Conservation (phyloP, 805 yeast genomes). For the Candida easanensis region DNA sequence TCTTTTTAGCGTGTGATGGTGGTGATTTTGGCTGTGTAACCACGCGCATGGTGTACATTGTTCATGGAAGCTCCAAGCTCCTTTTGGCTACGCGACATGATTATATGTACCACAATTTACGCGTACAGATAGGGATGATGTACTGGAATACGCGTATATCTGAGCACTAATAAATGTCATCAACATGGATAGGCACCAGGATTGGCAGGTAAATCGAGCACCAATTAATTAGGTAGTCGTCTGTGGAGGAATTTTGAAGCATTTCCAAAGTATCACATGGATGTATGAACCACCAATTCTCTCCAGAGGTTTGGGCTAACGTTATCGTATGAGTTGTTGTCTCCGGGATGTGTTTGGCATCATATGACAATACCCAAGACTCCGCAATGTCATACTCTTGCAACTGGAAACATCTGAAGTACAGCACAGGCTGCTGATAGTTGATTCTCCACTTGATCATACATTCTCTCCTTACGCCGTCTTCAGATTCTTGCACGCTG, state of each 20-base stretch:
- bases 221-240: conserved; percentile 28
- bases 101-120: conserved; percentile 3
- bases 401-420: conserved; percentile 7
- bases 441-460: conserved; percentile 2
- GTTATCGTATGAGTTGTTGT: conserved; percentile 8
- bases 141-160: conserved; percentile 10
- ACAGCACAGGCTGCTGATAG: conserved; percentile 15
- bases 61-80: too few relatives aligned
- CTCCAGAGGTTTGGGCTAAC: conserved; percentile 7
- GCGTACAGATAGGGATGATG: neutral
- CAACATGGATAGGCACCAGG: conserved; percentile 3
- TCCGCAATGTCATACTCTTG: neutral
- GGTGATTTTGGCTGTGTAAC: neutral
- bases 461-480: neutral
- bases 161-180: conserved; percentile 9
- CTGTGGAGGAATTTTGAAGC: conserved; percentile 22
- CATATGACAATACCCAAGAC: conserved; percentile 4
- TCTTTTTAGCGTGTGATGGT: neutral
- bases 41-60: too few relatives aligned
- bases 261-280: conserved; percentile 38
- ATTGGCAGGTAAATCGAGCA: conserved; percentile 25
- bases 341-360: neutral
- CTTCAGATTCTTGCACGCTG: neutral
- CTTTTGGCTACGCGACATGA: too few relatives aligned
- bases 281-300: conserved; percentile 33